A percentile compares a stretch with the other conserved stretches of the same genome.
Evolutionary conservation across 2,329 filamentous ascomycete species (phyloP).

Genomic region (Thelonectria rubi): DNA sequence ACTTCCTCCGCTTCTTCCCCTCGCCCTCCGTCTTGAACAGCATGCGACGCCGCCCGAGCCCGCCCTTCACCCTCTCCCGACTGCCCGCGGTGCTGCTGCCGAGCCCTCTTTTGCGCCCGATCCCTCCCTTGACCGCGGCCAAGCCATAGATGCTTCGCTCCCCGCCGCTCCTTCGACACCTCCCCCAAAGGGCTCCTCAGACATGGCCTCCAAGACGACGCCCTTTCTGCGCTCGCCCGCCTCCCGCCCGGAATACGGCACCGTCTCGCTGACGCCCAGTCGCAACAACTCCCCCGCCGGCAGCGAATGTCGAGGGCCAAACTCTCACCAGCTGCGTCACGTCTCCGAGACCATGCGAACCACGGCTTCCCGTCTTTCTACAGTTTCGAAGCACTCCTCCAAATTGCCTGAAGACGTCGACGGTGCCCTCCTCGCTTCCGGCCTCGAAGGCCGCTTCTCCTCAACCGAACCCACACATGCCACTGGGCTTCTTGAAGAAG

Average conservation of each 20-base stretch:
- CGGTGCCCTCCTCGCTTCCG: constrained; percentile 59
- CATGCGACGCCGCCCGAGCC: constrained; percentile 27
- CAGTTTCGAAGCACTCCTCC: constrained; percentile 45
- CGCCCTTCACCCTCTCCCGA: constrained; percentile 17
- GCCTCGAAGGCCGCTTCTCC: constrained; percentile 63
- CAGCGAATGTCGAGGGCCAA: constrained; percentile 45
- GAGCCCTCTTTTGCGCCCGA: constrained; percentile 8
- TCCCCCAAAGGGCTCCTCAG: constrained; percentile 31
- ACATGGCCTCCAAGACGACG: constrained; percentile 50
- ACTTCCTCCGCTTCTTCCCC: too few relatives aligned
- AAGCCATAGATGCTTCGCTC: constrained; percentile 43
- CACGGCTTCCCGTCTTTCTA: constrained; percentile 46
- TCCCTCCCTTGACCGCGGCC: constrained; percentile 19
- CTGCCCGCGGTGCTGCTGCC: constrained; percentile 17
- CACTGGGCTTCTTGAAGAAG: constrained; percentile 55
- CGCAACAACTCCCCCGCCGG: constrained; percentile 49
- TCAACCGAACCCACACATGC: constrained; percentile 59
- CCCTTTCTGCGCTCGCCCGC: constrained; percentile 48
- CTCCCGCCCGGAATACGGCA: constrained; percentile 49
- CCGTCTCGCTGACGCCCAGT: constrained; percentile 49
- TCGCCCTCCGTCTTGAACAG: constrained; percentile 22
- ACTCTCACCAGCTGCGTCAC: constrained; percentile 46
- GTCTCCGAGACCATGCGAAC: constrained; percentile 48
- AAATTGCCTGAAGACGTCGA: constrained; percentile 60
- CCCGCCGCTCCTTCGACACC: constrained; percentile 28